Evolutionary conservation across 2,329 filamentous ascomycete genomes (phyloP).

Genomic region (Celoporthe dispersa): DNA sequence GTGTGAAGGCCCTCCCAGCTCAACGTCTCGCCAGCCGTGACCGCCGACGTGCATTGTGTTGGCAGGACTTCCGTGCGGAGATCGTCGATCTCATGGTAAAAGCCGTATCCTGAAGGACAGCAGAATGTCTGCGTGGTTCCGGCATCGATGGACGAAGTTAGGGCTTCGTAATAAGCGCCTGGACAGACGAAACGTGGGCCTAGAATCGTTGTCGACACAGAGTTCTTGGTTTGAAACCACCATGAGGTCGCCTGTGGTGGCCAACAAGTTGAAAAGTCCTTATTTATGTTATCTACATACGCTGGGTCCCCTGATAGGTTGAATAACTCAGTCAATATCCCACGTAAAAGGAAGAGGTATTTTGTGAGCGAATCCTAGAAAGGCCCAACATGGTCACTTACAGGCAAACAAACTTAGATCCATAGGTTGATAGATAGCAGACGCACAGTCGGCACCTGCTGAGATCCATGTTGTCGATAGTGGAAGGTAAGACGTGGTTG

Average conservation of each 20-base stretch:
- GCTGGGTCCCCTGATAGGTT: background rate
- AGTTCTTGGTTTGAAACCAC: background rate
- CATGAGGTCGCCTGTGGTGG: background rate
- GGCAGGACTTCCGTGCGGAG: background rate
- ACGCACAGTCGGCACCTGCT: background rate
- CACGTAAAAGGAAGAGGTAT: background rate
- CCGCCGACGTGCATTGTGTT: constrained; percentile 1
- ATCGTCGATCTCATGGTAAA: background rate
- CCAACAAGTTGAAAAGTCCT: background rate
- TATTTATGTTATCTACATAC: background rate
- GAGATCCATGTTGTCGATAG: background rate
- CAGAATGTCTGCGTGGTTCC: background rate
- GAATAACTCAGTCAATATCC: background rate
- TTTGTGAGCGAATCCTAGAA: background rate
- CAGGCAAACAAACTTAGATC: background rate
- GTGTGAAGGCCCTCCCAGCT: background rate
- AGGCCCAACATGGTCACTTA: background rate
- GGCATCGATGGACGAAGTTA: background rate
- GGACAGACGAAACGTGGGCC: background rate
- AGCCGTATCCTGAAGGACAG: background rate
- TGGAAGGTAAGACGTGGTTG: background rate
- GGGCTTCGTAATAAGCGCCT: background rate
- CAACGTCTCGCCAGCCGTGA: background rate
- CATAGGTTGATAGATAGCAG: background rate
- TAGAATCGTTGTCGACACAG: background rate